Evolutionary conservation across 208 protist species (phyloP).

Genomic region (Phytomonas francai): DNA sequence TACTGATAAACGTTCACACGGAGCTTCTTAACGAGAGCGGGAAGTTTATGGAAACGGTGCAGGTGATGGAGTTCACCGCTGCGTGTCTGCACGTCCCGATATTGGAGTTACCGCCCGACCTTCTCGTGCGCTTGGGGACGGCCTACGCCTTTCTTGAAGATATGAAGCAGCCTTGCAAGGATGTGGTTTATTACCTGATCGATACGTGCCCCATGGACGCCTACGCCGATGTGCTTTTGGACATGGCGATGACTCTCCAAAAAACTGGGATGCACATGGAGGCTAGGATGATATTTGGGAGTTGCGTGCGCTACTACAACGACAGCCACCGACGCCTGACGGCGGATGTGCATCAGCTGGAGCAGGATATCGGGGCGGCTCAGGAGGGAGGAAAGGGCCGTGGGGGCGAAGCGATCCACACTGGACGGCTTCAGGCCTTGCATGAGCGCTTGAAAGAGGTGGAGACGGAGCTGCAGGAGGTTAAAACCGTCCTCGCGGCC

Average conservation of each 20-base stretch:
- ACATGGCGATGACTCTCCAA: conserved; percentile 64
- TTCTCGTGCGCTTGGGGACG: conserved; percentile 72
- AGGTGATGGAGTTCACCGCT: conserved; percentile 56
- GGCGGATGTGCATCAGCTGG: conserved; percentile 12
- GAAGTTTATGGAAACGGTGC: conserved; percentile 66
- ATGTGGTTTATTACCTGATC: conserved; percentile 76
- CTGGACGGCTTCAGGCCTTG: conserved; percentile 8
- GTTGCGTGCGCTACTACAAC: conserved; percentile 59
- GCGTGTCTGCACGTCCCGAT: conserved; percentile 54
- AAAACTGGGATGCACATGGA: conserved; percentile 66
- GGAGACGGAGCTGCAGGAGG: conserved; percentile 16
- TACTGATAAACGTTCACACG: conserved; percentile 79
- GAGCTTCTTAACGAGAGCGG: conserved; percentile 83
- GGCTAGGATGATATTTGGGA: conserved; percentile 47
- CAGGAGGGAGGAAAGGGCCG: conserved; percentile 14
- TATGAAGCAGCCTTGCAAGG: conserved; percentile 40
- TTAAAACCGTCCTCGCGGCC: conserved; percentile 58
- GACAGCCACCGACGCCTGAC: conserved; percentile 24
- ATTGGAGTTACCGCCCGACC: conserved; percentile 75
- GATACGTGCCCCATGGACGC: conserved; percentile 73
- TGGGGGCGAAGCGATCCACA: conserved; percentile 5
- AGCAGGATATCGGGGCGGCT: conserved; percentile 2
- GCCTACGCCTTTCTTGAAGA: conserved; percentile 74
- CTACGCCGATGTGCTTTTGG: conserved; percentile 77
- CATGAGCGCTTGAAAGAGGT: conserved; percentile 11